Percentiles rank a stretch among this genome's conserved stretches.
Evolutionary conservation across 2,329 filamentous ascomycete genomes (phyloP).

Genomic region (Aspergillus viridinutans): DNA sequence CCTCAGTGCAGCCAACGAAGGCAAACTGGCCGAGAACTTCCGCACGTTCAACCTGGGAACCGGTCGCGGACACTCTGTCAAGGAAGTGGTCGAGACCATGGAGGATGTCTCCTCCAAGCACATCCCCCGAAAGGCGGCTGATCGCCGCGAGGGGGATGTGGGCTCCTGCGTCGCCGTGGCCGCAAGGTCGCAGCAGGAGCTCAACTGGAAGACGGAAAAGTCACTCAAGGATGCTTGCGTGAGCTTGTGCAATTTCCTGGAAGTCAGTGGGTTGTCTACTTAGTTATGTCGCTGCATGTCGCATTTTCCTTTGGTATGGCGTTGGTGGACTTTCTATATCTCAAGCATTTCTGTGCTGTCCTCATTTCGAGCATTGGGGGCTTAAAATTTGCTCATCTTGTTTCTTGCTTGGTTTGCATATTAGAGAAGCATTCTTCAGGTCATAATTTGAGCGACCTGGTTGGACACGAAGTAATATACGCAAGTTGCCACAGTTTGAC

Average conservation of each 20-base stretch:
- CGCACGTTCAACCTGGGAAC: slow-evolving; percentile 41
- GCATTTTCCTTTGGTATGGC: neutral
- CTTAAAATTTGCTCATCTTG: neutral
- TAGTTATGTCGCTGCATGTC: neutral
- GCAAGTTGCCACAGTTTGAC: neutral
- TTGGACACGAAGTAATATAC: neutral
- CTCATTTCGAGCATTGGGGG: neutral
- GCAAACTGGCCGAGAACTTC: slow-evolving; percentile 37
- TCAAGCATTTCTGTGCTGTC: neutral
- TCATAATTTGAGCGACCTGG: neutral
- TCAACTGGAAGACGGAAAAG: slow-evolving; percentile 43
- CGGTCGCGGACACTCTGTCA: slow-evolving; percentile 35
- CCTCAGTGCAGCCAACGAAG: slow-evolving; percentile 37
- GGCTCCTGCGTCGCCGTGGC: slow-evolving; percentile 38
- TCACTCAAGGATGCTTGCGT: slow-evolving; percentile 34
- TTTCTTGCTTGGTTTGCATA: neutral
- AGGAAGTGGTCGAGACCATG: slow-evolving; percentile 37
- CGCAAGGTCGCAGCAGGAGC: slow-evolving; percentile 48
- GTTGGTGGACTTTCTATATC: slow-evolving; percentile 1
- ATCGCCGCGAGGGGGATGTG: slow-evolving; percentile 36
- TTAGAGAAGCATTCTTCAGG: neutral
- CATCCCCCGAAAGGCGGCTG: slow-evolving; percentile 30
- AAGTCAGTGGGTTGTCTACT: slow-evolving; percentile 26
- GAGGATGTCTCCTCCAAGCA: slow-evolving; percentile 32
- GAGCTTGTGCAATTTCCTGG: slow-evolving; percentile 36